Evolutionary conservation across 2,329 filamentous ascomycete species (phyloP).

Genomic region (Pyrenophora tritici-repentis): DNA sequence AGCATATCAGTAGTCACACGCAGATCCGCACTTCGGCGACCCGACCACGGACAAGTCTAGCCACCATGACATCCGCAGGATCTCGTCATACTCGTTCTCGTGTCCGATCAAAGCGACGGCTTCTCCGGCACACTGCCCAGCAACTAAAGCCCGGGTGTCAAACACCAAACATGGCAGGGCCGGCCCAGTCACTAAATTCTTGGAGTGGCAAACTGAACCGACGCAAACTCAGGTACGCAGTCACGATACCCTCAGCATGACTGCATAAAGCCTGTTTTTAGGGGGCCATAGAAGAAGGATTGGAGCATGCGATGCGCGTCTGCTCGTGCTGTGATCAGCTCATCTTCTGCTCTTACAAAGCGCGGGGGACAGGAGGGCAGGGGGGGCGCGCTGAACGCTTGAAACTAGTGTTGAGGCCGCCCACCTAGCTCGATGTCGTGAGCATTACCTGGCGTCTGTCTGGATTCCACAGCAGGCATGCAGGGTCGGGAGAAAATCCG

Average conservation of each 20-base stretch:
- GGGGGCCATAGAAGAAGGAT: not conserved
- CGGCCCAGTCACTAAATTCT: not conserved
- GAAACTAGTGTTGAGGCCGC: slow-evolving; percentile 1
- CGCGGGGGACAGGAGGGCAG: not conserved
- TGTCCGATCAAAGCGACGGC: slow-evolving; percentile 12
- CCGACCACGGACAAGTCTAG: slow-evolving; percentile 4
- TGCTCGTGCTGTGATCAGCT: slow-evolving; percentile 5
- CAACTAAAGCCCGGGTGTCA: slow-evolving; percentile 2
- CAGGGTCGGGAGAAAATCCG: slow-evolving; percentile 2
- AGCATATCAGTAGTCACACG: not conserved
- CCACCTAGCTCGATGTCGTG: slow-evolving; percentile 2
- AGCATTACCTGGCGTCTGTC: slow-evolving; percentile 1
- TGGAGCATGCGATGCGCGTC: not conserved
- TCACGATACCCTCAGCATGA: not conserved
- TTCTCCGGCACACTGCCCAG: slow-evolving; percentile 7
- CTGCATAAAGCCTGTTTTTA: not conserved
- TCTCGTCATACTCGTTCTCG: slow-evolving; percentile 24
- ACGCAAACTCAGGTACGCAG: not conserved
- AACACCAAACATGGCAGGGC: not conserved
- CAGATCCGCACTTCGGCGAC: slow-evolving; percentile 1
- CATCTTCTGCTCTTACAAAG: not conserved
- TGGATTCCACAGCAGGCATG: slow-evolving; percentile 1
- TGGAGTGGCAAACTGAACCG: not conserved
- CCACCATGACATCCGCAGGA: slow-evolving; percentile 17
- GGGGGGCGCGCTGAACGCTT: not conserved